Evolutionary conservation across 148 eudicot genomes (phyloP).

Genomic region (Gaultheria prostrata): DNA sequence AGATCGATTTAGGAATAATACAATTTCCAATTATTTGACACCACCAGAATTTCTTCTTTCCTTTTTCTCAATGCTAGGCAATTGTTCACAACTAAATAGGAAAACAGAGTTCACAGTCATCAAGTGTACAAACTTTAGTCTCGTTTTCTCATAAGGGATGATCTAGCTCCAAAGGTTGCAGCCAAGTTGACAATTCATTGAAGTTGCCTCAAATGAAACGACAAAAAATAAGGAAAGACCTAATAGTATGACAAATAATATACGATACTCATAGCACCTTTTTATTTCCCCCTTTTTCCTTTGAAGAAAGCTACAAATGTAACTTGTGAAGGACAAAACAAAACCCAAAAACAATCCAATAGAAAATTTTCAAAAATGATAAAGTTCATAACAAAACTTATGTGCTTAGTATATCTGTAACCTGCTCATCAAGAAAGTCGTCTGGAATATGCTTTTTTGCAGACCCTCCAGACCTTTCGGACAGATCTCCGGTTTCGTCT

Average conservation of each 20-base stretch:
- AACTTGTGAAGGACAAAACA: constrained; percentile 4
- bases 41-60: neutral
- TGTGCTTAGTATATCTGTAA: constrained; percentile 14
- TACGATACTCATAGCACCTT: neutral
- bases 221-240: neutral
- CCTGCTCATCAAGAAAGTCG: constrained; percentile 83
- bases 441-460: constrained; percentile 35
- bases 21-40: neutral
- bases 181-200: neutral
- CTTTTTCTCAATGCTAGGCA: constrained; percentile 2
- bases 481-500: constrained; percentile 20
- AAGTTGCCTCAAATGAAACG: neutral
- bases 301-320: neutral
- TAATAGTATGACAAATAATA: neutral
- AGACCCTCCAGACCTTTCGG: constrained; percentile 29
- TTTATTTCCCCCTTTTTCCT: neutral
- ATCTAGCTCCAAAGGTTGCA: neutral
- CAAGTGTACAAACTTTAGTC: neutral
- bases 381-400: neutral
- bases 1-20: neutral
- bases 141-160: neutral
- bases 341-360: neutral
- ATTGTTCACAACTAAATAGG: neutral
- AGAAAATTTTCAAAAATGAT: neutral
- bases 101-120: neutral